A percentile compares a stretch with the other conserved stretches of the same genome.
These are phyloP conservation scores for Candida anglica DNA, from an alignment of 805 yeast species.

Conservation along the genomic window DNA sequence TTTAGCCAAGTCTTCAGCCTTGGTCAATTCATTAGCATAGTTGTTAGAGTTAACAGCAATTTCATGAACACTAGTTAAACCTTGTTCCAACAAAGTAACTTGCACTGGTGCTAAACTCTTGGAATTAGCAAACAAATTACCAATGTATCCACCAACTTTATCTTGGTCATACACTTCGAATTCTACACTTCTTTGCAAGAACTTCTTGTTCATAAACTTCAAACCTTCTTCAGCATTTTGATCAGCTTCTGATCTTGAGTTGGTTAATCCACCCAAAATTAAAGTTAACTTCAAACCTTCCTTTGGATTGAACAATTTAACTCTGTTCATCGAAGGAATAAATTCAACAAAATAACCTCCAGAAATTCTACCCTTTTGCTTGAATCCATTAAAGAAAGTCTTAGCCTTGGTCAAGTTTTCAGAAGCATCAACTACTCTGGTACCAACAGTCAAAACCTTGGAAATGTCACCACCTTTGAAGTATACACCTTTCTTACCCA, in stretches of 20 bases:
- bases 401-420: slow-evolving; percentile 70
- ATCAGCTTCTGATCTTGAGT: slow-evolving; percentile 30
- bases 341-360: slow-evolving; percentile 64
- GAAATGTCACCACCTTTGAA: slow-evolving; percentile 36
- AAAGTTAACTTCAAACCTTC: slow-evolving; percentile 68
- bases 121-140: slow-evolving; percentile 55
- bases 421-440: slow-evolving; percentile 74
- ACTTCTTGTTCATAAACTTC: slow-evolving; percentile 48
- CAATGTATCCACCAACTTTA: slow-evolving; percentile 77
- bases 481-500: slow-evolving; percentile 57
- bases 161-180: slow-evolving; percentile 68
- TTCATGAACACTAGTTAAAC: slow-evolving; percentile 63
- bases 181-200: slow-evolving; percentile 70
- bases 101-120: slow-evolving; percentile 52
- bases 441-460: slow-evolving; percentile 51
- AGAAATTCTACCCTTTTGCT: slow-evolving; percentile 57
- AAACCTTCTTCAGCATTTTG: slow-evolving; percentile 47
- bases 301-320: slow-evolving; percentile 61
- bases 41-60: slow-evolving; percentile 59
- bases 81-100: slow-evolving; percentile 52
- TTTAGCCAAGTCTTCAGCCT: slow-evolving; percentile 63
- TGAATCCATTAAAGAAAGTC: slow-evolving; percentile 66
- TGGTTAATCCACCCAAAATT: slow-evolving; percentile 70
- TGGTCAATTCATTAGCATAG: slow-evolving; percentile 48
- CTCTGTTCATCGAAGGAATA: slow-evolving; percentile 64